Percentiles rank a stretch among this genome's conserved stretches.
Conservation (phyloP, 768 basidiomycete species). For the Xerocomellus amylosporus region DNA sequence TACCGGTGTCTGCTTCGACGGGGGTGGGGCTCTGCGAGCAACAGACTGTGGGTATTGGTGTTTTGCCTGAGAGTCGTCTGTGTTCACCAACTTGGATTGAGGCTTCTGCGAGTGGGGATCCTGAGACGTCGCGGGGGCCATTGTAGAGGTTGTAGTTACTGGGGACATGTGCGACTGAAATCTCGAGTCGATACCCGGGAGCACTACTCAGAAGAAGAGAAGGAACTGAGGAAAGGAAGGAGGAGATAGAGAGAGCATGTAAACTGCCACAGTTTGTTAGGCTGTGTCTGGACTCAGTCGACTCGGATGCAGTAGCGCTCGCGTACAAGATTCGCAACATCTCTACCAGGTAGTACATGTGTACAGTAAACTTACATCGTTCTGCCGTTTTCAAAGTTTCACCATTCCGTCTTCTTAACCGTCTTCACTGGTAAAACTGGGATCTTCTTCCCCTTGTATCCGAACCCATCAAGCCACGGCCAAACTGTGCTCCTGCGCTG, state of each 20-base stretch:
- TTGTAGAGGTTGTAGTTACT: slow-evolving; percentile 10
- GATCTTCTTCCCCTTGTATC: slow-evolving; percentile 79
- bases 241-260: background rate
- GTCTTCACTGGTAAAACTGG: slow-evolving; percentile 45
- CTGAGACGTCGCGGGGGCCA: slow-evolving; percentile 13
- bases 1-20: slow-evolving; percentile 24
- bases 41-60: slow-evolving; percentile 14
- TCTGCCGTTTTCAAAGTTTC: slow-evolving; percentile 11
- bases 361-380: background rate
- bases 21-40: slow-evolving; percentile 18
- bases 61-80: slow-evolving; percentile 11
- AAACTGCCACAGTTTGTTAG: slow-evolving; percentile 1
- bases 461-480: slow-evolving; percentile 98
- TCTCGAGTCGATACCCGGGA: background rate
- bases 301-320: slow-evolving; percentile 17
- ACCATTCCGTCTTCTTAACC: slow-evolving; percentile 71
- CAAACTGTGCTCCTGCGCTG: slow-evolving; percentile 68
- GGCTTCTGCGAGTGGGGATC: slow-evolving; percentile 13
- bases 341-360: background rate
- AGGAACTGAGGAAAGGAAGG: background rate
- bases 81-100: slow-evolving; percentile 11
- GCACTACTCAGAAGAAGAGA: background rate
- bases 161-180: slow-evolving; percentile 17
- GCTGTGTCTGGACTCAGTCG: slow-evolving; percentile 6
- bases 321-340: slow-evolving; percentile 4